phyloP scores from a whole-genome alignment of 192 early-diverging fungal genomes.

The Coemansia sp. region DNA sequence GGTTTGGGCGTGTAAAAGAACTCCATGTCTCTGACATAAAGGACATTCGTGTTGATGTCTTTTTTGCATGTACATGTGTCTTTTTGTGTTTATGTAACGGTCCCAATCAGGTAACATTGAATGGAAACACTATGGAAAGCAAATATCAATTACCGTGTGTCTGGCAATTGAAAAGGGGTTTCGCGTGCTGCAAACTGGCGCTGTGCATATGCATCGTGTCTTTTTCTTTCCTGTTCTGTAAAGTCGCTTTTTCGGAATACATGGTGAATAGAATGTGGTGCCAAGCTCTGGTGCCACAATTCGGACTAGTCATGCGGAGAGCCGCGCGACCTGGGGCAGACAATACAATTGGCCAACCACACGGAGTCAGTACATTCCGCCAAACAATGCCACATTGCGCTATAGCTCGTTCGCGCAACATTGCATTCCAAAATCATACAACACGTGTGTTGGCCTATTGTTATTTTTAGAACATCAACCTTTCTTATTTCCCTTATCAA shows the following conservation, averaged over 20 bases:
- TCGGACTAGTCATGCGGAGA: background rate
- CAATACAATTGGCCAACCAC: background rate
- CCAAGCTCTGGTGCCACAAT: background rate
- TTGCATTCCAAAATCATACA: background rate
- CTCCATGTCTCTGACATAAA: background rate
- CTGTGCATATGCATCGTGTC: background rate
- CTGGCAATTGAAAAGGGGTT: constrained; percentile 1
- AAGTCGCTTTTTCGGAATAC: background rate
- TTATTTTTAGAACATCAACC: background rate
- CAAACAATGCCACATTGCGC: background rate
- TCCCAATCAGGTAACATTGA: background rate
- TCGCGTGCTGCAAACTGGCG: background rate
- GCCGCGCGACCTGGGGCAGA: background rate
- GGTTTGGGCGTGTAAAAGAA: background rate
- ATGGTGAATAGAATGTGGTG: background rate
- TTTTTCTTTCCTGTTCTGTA: background rate
- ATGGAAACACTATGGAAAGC: background rate
- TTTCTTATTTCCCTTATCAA: background rate
- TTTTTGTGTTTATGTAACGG: background rate
- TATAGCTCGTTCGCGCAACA: background rate
- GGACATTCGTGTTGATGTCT: background rate
- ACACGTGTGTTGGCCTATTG: background rate
- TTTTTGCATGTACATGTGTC: background rate
- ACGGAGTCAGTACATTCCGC: background rate
- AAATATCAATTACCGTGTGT: constrained; percentile 4